phyloP scores from a whole-genome alignment of 768 basidiomycete species.

The Podaxis carcinomalis region DNA sequence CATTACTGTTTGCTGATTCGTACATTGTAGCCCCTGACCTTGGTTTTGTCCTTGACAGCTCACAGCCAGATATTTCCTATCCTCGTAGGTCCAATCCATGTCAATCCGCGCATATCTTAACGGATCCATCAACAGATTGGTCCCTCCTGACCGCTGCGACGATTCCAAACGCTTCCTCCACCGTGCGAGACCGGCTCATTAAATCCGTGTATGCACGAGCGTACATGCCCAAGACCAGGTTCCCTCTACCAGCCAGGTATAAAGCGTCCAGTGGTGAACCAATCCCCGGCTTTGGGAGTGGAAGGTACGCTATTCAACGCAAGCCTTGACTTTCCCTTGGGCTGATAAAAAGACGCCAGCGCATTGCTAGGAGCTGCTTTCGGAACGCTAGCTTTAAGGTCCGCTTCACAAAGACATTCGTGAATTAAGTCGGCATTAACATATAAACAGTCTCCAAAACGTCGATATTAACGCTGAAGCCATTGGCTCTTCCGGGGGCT shows the following conservation, averaged over 20 bases:
- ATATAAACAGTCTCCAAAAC: constrained; percentile 2
- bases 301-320: constrained; percentile 1
- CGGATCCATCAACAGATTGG: constrained; percentile 33
- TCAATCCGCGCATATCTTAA: not conserved
- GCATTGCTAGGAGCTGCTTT: constrained; percentile 30
- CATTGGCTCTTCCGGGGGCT: not conserved
- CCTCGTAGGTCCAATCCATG: not conserved
- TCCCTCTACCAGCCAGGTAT: constrained; percentile 23
- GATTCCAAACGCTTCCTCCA: constrained; percentile 20
- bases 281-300: constrained; percentile 8
- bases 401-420: not conserved
- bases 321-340: not conserved
- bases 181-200: constrained; percentile 36
- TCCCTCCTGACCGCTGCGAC: constrained; percentile 44
- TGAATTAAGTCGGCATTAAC: not conserved
- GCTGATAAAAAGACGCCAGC: constrained; percentile 8
- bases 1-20: not conserved
- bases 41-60: constrained; percentile 19
- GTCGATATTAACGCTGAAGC: not conserved
- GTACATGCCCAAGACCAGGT: constrained; percentile 16
- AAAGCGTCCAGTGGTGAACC: constrained; percentile 14
- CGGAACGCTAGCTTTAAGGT: constrained; percentile 23
- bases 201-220: constrained; percentile 15
- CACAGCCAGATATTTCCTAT: constrained; percentile 18
- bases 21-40: not conserved